These are phyloP conservation scores for Nothophaeocryptopus gaeumannii DNA, from an alignment of 2,329 filamentous ascomycete genomes.

Conservation along the genomic window DNA sequence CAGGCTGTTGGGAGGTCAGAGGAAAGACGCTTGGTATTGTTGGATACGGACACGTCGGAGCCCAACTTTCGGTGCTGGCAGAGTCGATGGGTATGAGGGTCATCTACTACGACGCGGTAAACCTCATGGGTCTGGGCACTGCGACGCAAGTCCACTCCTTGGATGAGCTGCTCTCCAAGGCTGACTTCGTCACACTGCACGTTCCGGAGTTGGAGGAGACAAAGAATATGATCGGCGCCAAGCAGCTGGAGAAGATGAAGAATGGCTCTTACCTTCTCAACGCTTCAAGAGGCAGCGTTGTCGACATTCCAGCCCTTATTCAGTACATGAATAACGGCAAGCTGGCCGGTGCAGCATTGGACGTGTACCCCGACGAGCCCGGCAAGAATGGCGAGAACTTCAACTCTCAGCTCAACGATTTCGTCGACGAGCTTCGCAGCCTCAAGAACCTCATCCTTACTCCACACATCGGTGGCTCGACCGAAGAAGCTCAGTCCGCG, in stretches of 20 bases:
- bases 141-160: constrained; percentile 78
- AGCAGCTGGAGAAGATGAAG: constrained; percentile 86
- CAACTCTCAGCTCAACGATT: constrained; percentile 74
- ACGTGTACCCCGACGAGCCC: constrained; percentile 93
- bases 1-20: constrained; percentile 95
- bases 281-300: constrained; percentile 86
- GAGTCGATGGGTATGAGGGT: constrained; percentile 98
- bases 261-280: constrained; percentile 92
- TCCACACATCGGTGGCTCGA: constrained; percentile 95
- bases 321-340: constrained; percentile 82
- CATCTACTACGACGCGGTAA: constrained; percentile 94
- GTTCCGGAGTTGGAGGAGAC: constrained; percentile 93
- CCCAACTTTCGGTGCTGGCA: constrained; percentile 89
- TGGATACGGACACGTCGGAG: constrained; percentile 96
- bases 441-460: constrained; percentile 93
- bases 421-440: constrained; percentile 78
- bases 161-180: constrained; percentile 69
- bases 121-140: constrained; percentile 90
- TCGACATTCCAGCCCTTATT: constrained; percentile 89
- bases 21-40: constrained; percentile 97
- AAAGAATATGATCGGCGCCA: constrained; percentile 80
- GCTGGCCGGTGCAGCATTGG: constrained; percentile 88
- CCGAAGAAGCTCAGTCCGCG: constrained; percentile 93
- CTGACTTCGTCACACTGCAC: constrained; percentile 93
- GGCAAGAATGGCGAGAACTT: constrained; percentile 95